Evolutionary conservation across 345 rosid species (phyloP).

Genomic region (Aegle marmelos): DNA sequence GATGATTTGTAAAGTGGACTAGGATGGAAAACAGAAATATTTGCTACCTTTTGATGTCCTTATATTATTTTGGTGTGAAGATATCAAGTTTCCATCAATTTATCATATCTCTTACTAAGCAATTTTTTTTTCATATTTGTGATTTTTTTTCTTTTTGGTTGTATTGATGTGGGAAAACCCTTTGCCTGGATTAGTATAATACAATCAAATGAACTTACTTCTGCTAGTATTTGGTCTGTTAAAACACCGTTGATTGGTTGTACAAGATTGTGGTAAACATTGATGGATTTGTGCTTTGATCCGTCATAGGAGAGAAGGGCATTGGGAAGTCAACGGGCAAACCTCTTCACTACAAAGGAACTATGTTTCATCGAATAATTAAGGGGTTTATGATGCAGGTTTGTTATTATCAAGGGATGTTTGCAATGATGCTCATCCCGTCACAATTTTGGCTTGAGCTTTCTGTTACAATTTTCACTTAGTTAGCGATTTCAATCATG

Average conservation of each 20-base stretch:
- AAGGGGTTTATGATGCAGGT: constrained; percentile 98
- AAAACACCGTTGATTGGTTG: neutral
- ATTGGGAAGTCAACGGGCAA: constrained; percentile 74
- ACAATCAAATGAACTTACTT: neutral
- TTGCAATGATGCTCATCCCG: constrained; percentile 1
- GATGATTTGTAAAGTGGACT: neutral
- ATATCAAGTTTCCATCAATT: too few relatives aligned
- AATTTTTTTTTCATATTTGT: neutral
- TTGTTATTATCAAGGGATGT: constrained; percentile 19
- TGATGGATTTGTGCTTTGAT: constrained; percentile 8
- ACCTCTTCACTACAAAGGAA: constrained; percentile 83
- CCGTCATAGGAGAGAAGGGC: constrained; percentile 83
- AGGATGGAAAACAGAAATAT: neutral
- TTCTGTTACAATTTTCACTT: neutral
- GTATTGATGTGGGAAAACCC: neutral
- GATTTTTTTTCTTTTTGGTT: neutral
- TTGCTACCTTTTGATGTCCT: neutral
- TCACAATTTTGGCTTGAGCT: neutral
- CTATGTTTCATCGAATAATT: constrained; percentile 82
- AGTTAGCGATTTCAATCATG: neutral
- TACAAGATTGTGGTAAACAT: neutral
- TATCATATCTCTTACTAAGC: neutral
- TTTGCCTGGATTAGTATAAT: neutral
- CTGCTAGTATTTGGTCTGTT: neutral
- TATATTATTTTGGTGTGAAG: neutral